A percentile compares a stretch with the other conserved stretches of the same genome.
Evolutionary conservation across 73 alveolate genomes (phyloP).

Genomic region (Tetrahymena thermophila): DNA sequence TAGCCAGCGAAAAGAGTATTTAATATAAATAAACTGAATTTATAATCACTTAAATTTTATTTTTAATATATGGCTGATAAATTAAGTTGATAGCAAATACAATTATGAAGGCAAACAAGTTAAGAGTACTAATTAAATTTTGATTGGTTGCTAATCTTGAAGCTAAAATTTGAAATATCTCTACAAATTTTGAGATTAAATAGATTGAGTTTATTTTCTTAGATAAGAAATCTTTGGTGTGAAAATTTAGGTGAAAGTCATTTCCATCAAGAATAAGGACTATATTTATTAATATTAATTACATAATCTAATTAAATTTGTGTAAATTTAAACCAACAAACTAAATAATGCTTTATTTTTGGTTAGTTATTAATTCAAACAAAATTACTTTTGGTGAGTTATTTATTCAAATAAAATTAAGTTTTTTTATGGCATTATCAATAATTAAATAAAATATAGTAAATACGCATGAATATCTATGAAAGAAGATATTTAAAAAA

Average conservation of each 20-base stretch:
- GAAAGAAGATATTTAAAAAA: neutral
- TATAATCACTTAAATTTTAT: too few relatives aligned
- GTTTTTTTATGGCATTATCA: neutral
- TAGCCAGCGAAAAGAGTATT: neutral
- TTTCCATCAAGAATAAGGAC: neutral
- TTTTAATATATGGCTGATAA: neutral
- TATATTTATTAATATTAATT: too few relatives aligned
- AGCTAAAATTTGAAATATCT: neutral
- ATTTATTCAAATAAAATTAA: too few relatives aligned
- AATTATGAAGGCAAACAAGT: neutral
- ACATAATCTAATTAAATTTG: neutral
- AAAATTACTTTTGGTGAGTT: too few relatives aligned
- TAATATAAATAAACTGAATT: neutral
- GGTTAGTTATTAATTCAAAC: too few relatives aligned
- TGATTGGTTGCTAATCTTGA: too few relatives aligned
- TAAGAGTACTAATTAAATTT: too few relatives aligned
- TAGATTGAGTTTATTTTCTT: neutral
- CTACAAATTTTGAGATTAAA: neutral
- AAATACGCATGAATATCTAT: neutral
- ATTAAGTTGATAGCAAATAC: neutral
- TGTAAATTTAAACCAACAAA: too few relatives aligned
- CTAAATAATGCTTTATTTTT: neutral
- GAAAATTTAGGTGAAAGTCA: neutral
- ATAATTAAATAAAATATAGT: neutral
- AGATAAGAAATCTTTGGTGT: neutral